These are phyloP conservation scores for Antitrichia curtipendula DNA, from an alignment of 225 moss, liverwort and hornwort species.

Conservation along the genomic window DNA sequence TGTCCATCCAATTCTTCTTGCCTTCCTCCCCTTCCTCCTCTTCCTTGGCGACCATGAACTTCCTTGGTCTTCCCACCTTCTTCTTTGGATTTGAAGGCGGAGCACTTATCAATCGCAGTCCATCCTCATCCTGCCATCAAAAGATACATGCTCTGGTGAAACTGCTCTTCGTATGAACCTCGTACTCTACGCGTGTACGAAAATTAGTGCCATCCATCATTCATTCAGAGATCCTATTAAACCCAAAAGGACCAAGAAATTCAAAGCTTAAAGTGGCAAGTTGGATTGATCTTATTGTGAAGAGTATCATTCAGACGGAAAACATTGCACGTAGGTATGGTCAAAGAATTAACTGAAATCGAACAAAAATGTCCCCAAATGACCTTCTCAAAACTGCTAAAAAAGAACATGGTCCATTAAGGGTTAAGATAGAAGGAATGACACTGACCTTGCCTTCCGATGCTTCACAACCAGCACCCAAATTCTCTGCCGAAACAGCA, in stretches of 20 bases:
- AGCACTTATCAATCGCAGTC: neutral
- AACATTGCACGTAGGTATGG: neutral
- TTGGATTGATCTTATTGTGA: neutral
- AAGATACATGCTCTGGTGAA: neutral
- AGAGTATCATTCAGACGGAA: neutral
- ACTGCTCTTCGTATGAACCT: neutral
- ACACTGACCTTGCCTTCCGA: constrained; percentile 59
- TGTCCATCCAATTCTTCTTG: constrained; percentile 50
- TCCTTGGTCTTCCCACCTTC: constrained; percentile 28
- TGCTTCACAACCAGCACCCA: constrained; percentile 54
- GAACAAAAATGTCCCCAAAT: neutral
- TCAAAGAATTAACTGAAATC: neutral
- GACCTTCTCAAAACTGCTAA: neutral
- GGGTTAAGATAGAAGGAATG: neutral
- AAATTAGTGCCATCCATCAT: neutral
- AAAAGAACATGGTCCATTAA: neutral
- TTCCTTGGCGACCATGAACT: constrained; percentile 5
- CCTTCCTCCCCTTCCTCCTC: constrained; percentile 41
- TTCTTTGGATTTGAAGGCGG: neutral
- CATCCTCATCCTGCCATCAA: constrained; percentile 18
- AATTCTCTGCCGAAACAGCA: constrained; percentile 49
- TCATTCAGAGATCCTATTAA: neutral
- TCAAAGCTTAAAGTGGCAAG: neutral
- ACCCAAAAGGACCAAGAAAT: neutral
- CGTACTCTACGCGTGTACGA: neutral